phyloP scores from a whole-genome alignment of 2,329 filamentous ascomycete genomes.

The Fusarium sacchari region DNA sequence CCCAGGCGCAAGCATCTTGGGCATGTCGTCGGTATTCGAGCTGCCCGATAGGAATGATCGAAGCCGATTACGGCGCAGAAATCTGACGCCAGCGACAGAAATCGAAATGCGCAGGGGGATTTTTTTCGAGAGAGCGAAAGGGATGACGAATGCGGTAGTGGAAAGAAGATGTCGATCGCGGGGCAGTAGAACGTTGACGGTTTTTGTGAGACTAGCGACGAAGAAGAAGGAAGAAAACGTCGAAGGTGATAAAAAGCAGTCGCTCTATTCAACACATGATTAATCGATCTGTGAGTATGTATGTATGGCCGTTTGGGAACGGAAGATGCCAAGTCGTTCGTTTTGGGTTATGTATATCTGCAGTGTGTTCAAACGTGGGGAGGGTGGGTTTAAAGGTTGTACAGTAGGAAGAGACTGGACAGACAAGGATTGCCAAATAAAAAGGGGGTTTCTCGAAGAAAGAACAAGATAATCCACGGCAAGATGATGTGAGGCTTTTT shows the following conservation, averaged over 20 bases:
- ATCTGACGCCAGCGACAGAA: slow-evolving; percentile 41
- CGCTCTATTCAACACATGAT: slow-evolving; percentile 31
- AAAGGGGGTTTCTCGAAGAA: not conserved
- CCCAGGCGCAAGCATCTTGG: slow-evolving; percentile 51
- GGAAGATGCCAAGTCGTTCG: slow-evolving; percentile 26
- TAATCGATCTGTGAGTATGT: slow-evolving; percentile 2
- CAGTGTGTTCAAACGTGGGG: slow-evolving; percentile 22
- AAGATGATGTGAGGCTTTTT: too few species aligned
- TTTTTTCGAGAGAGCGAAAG: slow-evolving; percentile 23
- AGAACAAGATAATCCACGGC: not conserved
- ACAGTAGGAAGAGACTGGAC: slow-evolving; percentile 29
- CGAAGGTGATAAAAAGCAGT: not conserved
- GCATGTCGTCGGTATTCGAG: slow-evolving; percentile 32
- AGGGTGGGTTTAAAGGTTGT: slow-evolving; percentile 8
- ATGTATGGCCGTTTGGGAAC: slow-evolving; percentile 5
- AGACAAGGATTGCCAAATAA: slow-evolving; percentile 39
- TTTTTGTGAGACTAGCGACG: slow-evolving; percentile 1
- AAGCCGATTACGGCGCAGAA: slow-evolving; percentile 11
- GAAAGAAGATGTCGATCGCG: slow-evolving; percentile 18
- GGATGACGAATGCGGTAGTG: slow-evolving; percentile 16
- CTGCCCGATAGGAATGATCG: not conserved
- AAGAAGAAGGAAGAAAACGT: not conserved
- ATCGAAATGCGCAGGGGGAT: slow-evolving; percentile 15
- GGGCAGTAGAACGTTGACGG: not conserved
- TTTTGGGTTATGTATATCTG: slow-evolving; percentile 10